phyloP scores from a whole-genome alignment of 495 filamentous ascomycete genomes.

The Chaetomium tenue region DNA sequence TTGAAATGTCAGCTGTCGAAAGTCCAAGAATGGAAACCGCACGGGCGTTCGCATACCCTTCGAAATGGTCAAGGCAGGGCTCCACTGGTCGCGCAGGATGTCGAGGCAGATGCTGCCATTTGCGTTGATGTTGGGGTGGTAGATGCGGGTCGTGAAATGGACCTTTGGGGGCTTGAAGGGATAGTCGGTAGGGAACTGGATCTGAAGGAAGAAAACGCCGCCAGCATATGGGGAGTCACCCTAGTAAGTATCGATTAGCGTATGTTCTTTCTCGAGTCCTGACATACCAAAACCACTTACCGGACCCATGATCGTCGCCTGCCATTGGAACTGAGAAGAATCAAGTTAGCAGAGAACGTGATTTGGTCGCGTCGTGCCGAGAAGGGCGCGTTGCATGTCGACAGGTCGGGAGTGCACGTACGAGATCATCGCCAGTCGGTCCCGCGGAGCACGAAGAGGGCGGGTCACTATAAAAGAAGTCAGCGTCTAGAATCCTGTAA shows the following conservation, averaged over 20 bases:
- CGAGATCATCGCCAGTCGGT: conserved; percentile 94
- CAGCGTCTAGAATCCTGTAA: conserved; percentile 36
- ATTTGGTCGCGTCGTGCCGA: not conserved
- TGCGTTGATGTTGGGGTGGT: conserved; percentile 99
- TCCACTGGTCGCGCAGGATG: conserved; percentile 98
- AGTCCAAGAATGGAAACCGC: not conserved
- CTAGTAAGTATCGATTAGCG: conserved; percentile 43
- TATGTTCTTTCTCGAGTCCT: not conserved
- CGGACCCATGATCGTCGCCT: conserved; percentile 99
- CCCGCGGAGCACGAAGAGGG: conserved; percentile 98
- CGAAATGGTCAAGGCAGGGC: conserved; percentile 94
- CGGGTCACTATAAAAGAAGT: conserved; percentile 70
- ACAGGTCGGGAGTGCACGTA: conserved; percentile 51
- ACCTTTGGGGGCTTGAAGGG: conserved; percentile 99
- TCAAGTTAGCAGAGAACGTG: conserved; percentile 33
- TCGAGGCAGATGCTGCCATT: conserved; percentile 99
- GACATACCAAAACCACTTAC: conserved; percentile 59
- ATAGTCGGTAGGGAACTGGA: conserved; percentile 99
- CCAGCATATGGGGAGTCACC: conserved; percentile 94
- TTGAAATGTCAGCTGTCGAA: conserved; percentile 5
- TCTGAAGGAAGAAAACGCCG: conserved; percentile 96
- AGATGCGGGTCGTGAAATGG: conserved; percentile 99
- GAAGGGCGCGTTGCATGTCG: conserved; percentile 10
- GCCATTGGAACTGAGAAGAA: conserved; percentile 88
- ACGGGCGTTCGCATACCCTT: conserved; percentile 64